These are phyloP conservation scores for Hirschfeldia incana DNA, from an alignment of 345 rosid genomes.

Conservation along the genomic window DNA sequence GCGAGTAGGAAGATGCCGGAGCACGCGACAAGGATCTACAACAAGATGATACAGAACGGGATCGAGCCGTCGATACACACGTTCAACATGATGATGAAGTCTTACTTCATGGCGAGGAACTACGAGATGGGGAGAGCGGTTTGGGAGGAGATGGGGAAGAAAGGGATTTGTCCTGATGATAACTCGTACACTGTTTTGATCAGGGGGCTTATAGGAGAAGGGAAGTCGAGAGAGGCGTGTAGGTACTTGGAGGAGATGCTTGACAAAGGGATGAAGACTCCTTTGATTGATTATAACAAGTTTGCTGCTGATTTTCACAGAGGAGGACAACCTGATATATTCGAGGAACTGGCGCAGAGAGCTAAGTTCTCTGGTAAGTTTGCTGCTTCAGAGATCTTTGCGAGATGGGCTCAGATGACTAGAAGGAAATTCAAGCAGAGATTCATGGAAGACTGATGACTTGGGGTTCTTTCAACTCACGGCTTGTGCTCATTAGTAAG, in stretches of 20 bases:
- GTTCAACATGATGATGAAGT: conserved; percentile 83
- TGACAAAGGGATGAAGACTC: conserved; percentile 87
- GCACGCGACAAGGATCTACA: conserved; percentile 65
- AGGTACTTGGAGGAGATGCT: conserved; percentile 80
- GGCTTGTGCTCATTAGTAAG: conserved; percentile 7
- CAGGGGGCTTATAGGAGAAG: conserved; percentile 72
- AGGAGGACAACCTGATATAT: conserved; percentile 64
- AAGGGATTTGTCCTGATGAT: conserved; percentile 79
- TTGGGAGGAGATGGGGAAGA: conserved; percentile 83
- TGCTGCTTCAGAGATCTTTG: conserved; percentile 63
- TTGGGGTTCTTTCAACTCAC: neutral
- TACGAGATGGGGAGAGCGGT: conserved; percentile 61
- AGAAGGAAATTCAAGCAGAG: conserved; percentile 46
- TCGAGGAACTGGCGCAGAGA: conserved; percentile 74
- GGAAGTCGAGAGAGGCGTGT: conserved; percentile 77
- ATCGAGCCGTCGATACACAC: conserved; percentile 73
- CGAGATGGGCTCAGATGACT: conserved; percentile 63
- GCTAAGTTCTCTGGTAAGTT: conserved; percentile 75
- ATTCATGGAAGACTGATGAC: conserved; percentile 26
- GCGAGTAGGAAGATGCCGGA: conserved; percentile 62
- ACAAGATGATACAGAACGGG: conserved; percentile 62
- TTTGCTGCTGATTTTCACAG: conserved; percentile 76
- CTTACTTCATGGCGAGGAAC: conserved; percentile 64
- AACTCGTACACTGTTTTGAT: conserved; percentile 79
- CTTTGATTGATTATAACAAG: conserved; percentile 79